Evolutionary conservation across 73 alveolate genomes (phyloP).

Genomic region (Blepharisma stoltei): DNA sequence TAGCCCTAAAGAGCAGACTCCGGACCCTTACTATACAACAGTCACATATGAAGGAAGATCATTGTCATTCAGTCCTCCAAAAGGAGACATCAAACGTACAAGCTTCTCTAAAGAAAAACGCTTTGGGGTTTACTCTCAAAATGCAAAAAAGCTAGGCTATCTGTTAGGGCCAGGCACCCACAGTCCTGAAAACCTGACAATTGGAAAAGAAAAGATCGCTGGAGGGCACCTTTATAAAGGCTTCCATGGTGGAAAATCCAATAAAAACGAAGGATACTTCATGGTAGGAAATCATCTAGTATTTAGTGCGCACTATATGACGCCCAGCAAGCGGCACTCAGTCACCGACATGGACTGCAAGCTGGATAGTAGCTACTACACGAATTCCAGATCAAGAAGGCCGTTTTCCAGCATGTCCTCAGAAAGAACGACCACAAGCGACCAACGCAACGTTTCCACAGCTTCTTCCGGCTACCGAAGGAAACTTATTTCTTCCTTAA

Average conservation of each 20-base stretch:
- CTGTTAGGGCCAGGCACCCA: conserved; percentile 24
- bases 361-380: too few relatives aligned
- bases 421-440: too few relatives aligned
- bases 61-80: conserved; percentile 28
- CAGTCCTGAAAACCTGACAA: neutral
- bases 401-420: too few relatives aligned
- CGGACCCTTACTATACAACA: neutral
- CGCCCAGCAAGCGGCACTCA: too few relatives aligned
- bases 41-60: conserved; percentile 21
- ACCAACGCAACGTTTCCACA: too few relatives aligned
- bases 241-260: neutral
- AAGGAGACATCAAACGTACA: conserved; percentile 1
- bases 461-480: too few relatives aligned
- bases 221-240: neutral
- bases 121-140: neutral
- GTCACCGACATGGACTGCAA: too few relatives aligned
- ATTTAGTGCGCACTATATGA: neutral
- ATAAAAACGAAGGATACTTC: conserved; percentile 3
- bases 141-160: conserved; percentile 3
- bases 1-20: conserved; percentile 13
- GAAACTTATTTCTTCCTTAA: too few relatives aligned
- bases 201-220: neutral
- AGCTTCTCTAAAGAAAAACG: neutral
- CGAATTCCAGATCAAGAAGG: too few relatives aligned
- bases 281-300: conserved; percentile 14